Conservation (phyloP, 768 basidiomycete species). For the Termitomyces eurrhizus region DNA sequence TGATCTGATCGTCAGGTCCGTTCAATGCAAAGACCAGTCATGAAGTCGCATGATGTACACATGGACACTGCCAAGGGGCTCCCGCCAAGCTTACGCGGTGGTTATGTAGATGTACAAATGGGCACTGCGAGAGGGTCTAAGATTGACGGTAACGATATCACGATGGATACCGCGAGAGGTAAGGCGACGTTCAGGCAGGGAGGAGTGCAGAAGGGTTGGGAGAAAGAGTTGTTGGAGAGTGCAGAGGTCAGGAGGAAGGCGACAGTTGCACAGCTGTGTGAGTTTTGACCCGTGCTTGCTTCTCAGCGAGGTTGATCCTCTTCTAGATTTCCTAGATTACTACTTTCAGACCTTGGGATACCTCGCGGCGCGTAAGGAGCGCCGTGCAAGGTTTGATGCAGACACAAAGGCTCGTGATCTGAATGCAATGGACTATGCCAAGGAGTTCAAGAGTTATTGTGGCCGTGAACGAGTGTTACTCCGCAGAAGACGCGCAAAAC, state of each 20-base stretch:
- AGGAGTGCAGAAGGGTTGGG: slow-evolving; percentile 73
- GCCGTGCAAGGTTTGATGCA: slow-evolving; percentile 75
- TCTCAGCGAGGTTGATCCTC: neutral
- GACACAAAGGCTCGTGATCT: slow-evolving; percentile 73
- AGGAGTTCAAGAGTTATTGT: slow-evolving; percentile 90
- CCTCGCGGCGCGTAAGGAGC: slow-evolving; percentile 79
- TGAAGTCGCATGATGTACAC: slow-evolving; percentile 36
- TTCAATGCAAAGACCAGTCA: neutral
- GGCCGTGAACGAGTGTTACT: slow-evolving; percentile 91
- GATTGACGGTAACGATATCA: slow-evolving; percentile 44
- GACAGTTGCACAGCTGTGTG: slow-evolving; percentile 95
- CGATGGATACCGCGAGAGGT: slow-evolving; percentile 63
- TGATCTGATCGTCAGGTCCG: neutral
- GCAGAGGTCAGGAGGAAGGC: slow-evolving; percentile 92
- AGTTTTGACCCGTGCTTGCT: slow-evolving; percentile 23
- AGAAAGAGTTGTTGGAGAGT: slow-evolving; percentile 78
- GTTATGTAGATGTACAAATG: slow-evolving; percentile 57
- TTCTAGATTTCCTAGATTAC: slow-evolving; percentile 90
- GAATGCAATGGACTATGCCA: slow-evolving; percentile 50
- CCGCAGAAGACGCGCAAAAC: slow-evolving; percentile 88
- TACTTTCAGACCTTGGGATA: slow-evolving; percentile 96
- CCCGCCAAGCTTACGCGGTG: slow-evolving; percentile 19
- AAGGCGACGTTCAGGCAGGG: slow-evolving; percentile 53
- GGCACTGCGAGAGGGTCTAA: slow-evolving; percentile 66
- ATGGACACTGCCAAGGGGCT: slow-evolving; percentile 79